These are phyloP conservation scores for Cetradonia linearis DNA, from an alignment of 495 filamentous ascomycete genomes.

Conservation along the genomic window DNA sequence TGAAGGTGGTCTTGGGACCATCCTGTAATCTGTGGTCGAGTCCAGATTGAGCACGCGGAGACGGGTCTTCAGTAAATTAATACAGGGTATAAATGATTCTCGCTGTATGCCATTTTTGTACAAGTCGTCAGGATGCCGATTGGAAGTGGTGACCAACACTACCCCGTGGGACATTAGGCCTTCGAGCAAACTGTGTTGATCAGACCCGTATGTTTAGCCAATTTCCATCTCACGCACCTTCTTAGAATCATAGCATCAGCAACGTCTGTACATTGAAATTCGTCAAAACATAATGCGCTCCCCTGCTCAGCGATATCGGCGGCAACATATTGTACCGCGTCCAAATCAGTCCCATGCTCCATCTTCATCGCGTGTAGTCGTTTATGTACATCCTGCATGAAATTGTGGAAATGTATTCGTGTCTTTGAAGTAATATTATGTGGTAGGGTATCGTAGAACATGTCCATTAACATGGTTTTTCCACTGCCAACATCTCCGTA, in stretches of 20 bases:
- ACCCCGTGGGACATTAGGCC: slow-evolving; percentile 91
- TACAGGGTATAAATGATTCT: slow-evolving; percentile 88
- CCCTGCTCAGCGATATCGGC: slow-evolving; percentile 80
- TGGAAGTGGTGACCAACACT: slow-evolving; percentile 92
- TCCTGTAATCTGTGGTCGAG: slow-evolving; percentile 92
- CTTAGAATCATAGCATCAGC: slow-evolving; percentile 97
- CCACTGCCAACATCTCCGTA: slow-evolving; percentile 96
- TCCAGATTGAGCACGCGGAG: slow-evolving; percentile 88
- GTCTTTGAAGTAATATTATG: slow-evolving; percentile 70
- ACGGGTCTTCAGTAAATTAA: slow-evolving; percentile 73
- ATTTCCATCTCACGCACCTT: slow-evolving; percentile 35
- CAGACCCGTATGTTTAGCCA: slow-evolving; percentile 10
- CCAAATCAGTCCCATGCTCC: slow-evolving; percentile 78
- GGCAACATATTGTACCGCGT: slow-evolving; percentile 84
- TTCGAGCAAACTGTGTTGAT: slow-evolving; percentile 60
- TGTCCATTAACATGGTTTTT: slow-evolving; percentile 99
- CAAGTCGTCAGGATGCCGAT: slow-evolving; percentile 87
- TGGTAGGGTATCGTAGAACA: slow-evolving; percentile 93
- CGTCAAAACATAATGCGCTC: slow-evolving; percentile 91
- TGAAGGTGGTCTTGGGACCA: slow-evolving; percentile 85
- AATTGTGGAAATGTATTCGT: slow-evolving; percentile 98
- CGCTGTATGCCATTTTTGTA: slow-evolving; percentile 98
- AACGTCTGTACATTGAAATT: slow-evolving; percentile 98
- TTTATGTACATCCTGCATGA: slow-evolving; percentile 98
- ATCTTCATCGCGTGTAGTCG: slow-evolving; percentile 84